These are phyloP conservation scores for Neurospora sp. DNA, from an alignment of 2,329 filamentous ascomycete genomes.

Conservation along the genomic window DNA sequence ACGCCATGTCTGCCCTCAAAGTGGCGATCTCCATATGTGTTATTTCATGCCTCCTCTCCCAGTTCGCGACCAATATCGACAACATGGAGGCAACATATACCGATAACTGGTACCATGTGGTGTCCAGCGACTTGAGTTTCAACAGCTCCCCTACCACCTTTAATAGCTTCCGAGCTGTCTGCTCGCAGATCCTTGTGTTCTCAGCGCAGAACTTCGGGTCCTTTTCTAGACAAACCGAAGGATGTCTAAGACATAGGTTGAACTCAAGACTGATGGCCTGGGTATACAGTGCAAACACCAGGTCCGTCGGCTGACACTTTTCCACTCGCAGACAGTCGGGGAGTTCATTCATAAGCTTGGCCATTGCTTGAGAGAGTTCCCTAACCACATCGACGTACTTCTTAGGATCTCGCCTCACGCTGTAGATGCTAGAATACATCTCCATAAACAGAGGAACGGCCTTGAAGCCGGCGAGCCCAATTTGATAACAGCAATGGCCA, in stretches of 20 bases:
- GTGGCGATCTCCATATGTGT: slow-evolving; percentile 46
- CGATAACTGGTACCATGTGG: slow-evolving; percentile 66
- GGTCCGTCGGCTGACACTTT: slow-evolving; percentile 29
- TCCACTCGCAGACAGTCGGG: slow-evolving; percentile 49
- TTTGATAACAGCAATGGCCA: slow-evolving; percentile 55
- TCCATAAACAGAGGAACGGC: slow-evolving; percentile 59
- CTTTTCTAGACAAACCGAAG: slow-evolving; percentile 45
- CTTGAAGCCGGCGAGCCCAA: slow-evolving; percentile 56
- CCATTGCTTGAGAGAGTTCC: slow-evolving; percentile 32
- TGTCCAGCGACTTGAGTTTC: slow-evolving; percentile 59
- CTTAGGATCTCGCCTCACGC: slow-evolving; percentile 51
- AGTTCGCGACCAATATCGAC: slow-evolving; percentile 59
- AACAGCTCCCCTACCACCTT: slow-evolving; percentile 48
- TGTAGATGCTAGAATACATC: slow-evolving; percentile 68
- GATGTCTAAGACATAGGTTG: slow-evolving; percentile 50
- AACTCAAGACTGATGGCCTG: slow-evolving; percentile 47
- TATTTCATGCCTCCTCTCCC: slow-evolving; percentile 53
- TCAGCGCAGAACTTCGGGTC: slow-evolving; percentile 48
- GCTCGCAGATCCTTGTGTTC: slow-evolving; percentile 55
- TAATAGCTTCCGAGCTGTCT: slow-evolving; percentile 55
- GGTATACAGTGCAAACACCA: slow-evolving; percentile 43
- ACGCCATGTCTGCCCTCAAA: slow-evolving; percentile 58
- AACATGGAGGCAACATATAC: slow-evolving; percentile 66
- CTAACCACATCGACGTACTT: slow-evolving; percentile 41
- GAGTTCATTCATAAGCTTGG: slow-evolving; percentile 44